Conservation (phyloP, 2,329 filamentous ascomycete species). For the Colletotrichum lentis region DNA sequence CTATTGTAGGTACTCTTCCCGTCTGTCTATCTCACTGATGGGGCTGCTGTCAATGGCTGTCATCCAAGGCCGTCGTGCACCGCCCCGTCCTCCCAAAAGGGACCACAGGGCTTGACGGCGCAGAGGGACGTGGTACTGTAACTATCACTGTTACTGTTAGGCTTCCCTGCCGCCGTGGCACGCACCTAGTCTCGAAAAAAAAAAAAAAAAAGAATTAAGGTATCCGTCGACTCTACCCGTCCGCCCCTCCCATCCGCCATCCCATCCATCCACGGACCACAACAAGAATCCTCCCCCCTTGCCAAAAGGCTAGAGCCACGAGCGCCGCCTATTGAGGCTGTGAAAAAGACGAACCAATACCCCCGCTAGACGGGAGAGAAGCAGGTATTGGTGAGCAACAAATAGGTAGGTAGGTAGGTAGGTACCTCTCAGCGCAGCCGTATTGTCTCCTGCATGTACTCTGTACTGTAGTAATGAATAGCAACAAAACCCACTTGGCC, state of each 20-base stretch:
- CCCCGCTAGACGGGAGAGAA: slow-evolving; percentile 2
- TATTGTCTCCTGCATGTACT: too few relatives aligned
- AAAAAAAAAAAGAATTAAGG: slow-evolving; percentile 9
- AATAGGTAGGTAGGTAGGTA: neutral
- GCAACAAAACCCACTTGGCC: slow-evolving; percentile 22
- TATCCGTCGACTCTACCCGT: slow-evolving; percentile 12
- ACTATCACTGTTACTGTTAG: neutral
- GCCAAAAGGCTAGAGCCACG: neutral
- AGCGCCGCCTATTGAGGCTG: slow-evolving; percentile 23
- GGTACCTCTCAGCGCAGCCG: neutral
- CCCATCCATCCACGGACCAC: neutral
- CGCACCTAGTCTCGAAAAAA: slow-evolving; percentile 8
- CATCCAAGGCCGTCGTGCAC: neutral
- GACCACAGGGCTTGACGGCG: neutral
- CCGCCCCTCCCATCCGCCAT: neutral
- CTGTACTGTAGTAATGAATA: slow-evolving; percentile 6
- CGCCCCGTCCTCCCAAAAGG: neutral
- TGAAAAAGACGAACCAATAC: slow-evolving; percentile 7
- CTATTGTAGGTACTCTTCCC: too few relatives aligned
- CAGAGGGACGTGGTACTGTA: neutral
- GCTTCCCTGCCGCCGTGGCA: neutral
- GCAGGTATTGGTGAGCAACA: neutral
- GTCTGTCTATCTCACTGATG: neutral
- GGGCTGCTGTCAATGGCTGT: too few relatives aligned
- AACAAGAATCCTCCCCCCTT: neutral